Base-by-base conservation (phyloP, 441 rosid species). In the Croton setiger region DNA sequence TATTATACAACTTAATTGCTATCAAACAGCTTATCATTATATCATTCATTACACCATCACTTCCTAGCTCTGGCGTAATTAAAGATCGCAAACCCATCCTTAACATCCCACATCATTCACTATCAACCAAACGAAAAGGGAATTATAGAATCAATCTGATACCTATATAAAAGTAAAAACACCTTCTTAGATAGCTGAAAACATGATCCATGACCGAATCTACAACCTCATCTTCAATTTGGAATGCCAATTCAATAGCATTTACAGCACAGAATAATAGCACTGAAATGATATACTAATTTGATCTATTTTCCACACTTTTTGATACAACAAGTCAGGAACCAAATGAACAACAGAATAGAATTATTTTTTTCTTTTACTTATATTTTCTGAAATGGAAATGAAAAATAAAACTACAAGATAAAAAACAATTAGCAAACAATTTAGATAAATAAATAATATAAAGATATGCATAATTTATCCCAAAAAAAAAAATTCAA, bases 171-270 rank as follows among this genome's bases (percentile, higher is more conserved):
- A 48, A 72, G 23, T 36, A 52, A 36, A 14, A 17, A 45, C 53
- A 51, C 37, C 44, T 36, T 13, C 67, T 18, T 27, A 60, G 27
- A n/a, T 6, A 60, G 27, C 13, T 6, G 10, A 33, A 33, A 20
- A 15, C 63, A 33, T 0, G 12, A 47, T 55, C 74, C 58, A 57
- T 36, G 2, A 62, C 54, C 56, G 56, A 55, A 35, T 61, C 62
- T 12, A 20, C 5, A 18, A 20, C 47, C 23, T 27, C 63, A 52
- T 36, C 52, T 48, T 47, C 33, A 31, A 11, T 6, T 49, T 18
- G 9, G 54, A 27, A 11, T 13, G 35, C 59, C 33, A 9, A 20
- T 7, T 27, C 14, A 56, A 64, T 57, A 9, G 7, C 60, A 9
- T 14, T 8, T 14, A 21, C 3, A 31, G 13, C 5, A 18, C n/a